Evolutionary conservation across 1,284 basidiomycete genomes (phyloP).

Genomic region (Sanghuangporus baumii): DNA sequence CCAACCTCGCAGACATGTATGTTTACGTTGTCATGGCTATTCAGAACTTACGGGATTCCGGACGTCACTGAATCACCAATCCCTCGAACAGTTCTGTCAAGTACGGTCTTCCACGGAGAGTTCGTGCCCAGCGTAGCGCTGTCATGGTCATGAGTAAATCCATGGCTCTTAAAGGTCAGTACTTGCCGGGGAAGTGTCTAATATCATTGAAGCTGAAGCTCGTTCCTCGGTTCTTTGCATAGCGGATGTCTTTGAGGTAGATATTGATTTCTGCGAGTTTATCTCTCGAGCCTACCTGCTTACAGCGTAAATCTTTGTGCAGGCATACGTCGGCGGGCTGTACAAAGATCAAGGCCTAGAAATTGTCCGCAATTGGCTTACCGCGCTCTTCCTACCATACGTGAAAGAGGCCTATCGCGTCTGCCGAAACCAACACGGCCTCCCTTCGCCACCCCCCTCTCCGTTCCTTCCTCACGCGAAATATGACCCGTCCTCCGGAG

Average conservation of each 20-base stretch:
- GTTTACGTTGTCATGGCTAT: slow-evolving; percentile 21
- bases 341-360: slow-evolving; percentile 62
- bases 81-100: slow-evolving; percentile 43
- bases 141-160: slow-evolving; percentile 62
- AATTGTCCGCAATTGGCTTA: slow-evolving; percentile 51
- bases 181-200: background rate
- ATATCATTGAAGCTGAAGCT: background rate
- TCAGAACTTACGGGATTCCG: background rate
- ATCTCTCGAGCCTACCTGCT: background rate
- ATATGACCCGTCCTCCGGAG: slow-evolving; percentile 1
- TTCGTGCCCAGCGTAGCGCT: slow-evolving; percentile 64
- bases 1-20: slow-evolving; percentile 64
- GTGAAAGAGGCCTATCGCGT: slow-evolving; percentile 50
- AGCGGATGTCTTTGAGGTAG: slow-evolving; percentile 75
- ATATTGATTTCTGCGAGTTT: slow-evolving; percentile 16
- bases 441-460: slow-evolving; percentile 19
- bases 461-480: slow-evolving; percentile 14
- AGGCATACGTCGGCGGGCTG: slow-evolving; percentile 73
- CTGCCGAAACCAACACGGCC: slow-evolving; percentile 57
- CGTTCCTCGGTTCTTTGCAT: background rate
- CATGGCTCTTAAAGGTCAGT: slow-evolving; percentile 59
- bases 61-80: background rate
- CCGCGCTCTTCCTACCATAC: slow-evolving; percentile 56
- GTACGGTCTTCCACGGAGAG: slow-evolving; percentile 54
- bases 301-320: background rate